Evolutionary conservation across 2,329 filamentous ascomycete species (phyloP), one percentile per base, ranked within the genome.

Genomic region (Lachnellula arida): DNA sequence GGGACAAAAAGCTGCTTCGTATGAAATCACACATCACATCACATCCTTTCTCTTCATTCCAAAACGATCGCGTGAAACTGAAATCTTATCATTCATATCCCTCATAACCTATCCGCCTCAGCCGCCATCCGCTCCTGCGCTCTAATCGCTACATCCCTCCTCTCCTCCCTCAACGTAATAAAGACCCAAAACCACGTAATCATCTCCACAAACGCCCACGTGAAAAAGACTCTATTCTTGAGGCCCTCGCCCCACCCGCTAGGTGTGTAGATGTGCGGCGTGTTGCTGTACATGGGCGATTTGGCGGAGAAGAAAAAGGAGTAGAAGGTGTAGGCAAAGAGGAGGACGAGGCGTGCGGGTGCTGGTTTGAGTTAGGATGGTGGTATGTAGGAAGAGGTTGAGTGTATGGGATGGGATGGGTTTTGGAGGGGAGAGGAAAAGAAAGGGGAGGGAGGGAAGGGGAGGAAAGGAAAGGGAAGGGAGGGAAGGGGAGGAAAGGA

Each of bases 101-200:
- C 43, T 68, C 55, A 68, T 56, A 65, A 46, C 61, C 53, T 65
- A 55, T 71, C 63, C 25, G 74, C 70, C 55, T 74, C 69, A 19
- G 70, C 68, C 7, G 68, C 68, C 58, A 68, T 70, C 57, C 67
- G 65, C 57, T 61, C 43, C 46, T 54, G 56, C 9, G 67, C 60
- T 46, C 67, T 68, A 32, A 71, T 59, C 11, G 69, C 63, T 35
- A 72, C 64, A 49, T 71, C 68, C 49, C 68, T 69, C 53, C 74
- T 68, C 75, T 91, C 87, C 66, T 91, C 87, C 51, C 83, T 77
- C 64, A 91, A 71, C 4, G 83, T 87, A 32, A 86, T 78, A 78
- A 85, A 90, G 23, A 83, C 84, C 91, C 91, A 96, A 72, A 96
- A 91, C 90, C 91, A 96, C 59, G 81, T 81, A 63, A 90, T 78